These are phyloP conservation scores for Colletotrichum tanaceti DNA, from an alignment of 2,329 filamentous ascomycete genomes.

Conservation along the genomic window DNA sequence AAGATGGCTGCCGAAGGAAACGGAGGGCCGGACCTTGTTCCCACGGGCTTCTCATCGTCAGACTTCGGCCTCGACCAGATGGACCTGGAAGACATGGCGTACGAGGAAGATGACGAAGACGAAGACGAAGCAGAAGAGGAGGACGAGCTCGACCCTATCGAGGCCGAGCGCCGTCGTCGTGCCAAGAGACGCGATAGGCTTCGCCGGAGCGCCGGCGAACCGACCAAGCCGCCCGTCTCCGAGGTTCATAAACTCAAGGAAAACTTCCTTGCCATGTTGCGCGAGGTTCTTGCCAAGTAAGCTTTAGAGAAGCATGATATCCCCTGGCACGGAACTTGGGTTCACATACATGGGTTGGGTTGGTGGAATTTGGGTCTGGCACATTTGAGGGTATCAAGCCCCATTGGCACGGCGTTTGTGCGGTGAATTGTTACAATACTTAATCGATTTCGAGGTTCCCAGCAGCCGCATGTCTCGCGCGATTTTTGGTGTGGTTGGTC, in stretches of 20 bases:
- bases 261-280: constrained; percentile 84
- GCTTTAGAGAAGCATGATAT: constrained; percentile 27
- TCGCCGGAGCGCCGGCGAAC: constrained; percentile 83
- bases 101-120: constrained; percentile 76
- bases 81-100: constrained; percentile 87
- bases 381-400: constrained; percentile 34
- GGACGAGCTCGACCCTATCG: constrained; percentile 87
- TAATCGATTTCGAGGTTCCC: constrained; percentile 4
- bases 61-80: constrained; percentile 93
- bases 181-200: constrained; percentile 83
- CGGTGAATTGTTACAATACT: constrained; percentile 28
- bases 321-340: constrained; percentile 22
- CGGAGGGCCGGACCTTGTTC: constrained; percentile 59
- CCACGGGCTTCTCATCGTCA: constrained; percentile 76
- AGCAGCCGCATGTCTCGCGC: neutral
- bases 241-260: constrained; percentile 85
- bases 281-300: constrained; percentile 82
- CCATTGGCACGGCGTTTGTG: constrained; percentile 23
- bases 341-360: constrained; percentile 26
- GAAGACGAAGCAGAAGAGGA: constrained; percentile 77
- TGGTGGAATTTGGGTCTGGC: constrained; percentile 19
- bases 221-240: constrained; percentile 79
- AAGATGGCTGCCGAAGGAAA: constrained; percentile 94
- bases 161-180: constrained; percentile 82
- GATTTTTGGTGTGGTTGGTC: neutral